These are phyloP conservation scores for Trichoderma polysporum DNA, from an alignment of 2,329 filamentous ascomycete species.

Conservation along the genomic window DNA sequence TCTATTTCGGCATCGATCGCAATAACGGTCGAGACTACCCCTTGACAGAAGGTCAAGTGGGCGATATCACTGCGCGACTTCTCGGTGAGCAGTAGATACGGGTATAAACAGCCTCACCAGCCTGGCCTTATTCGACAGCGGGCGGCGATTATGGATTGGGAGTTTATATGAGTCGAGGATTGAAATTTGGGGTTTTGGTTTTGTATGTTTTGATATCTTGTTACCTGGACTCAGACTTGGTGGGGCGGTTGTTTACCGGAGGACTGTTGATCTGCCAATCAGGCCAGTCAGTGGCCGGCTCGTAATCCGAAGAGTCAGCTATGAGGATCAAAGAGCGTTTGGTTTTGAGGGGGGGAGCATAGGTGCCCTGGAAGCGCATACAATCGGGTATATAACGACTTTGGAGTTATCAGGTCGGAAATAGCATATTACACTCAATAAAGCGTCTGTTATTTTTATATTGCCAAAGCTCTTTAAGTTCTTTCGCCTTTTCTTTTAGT, in stretches of 20 bases:
- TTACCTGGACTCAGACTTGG: neutral
- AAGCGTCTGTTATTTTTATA: neutral
- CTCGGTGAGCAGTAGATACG: constrained; percentile 67
- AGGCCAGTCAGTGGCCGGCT: neutral
- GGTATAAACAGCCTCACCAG: neutral
- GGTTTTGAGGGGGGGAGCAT: neutral
- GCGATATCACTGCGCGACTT: constrained; percentile 81
- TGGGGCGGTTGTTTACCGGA: neutral
- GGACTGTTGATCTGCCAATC: neutral
- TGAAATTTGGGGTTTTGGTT: neutral
- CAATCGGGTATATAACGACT: neutral
- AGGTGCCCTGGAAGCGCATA: neutral
- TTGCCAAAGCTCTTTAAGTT: neutral
- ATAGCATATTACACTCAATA: constrained; percentile 12
- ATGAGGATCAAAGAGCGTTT: neutral
- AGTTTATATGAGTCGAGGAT: neutral
- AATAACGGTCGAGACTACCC: constrained; percentile 78
- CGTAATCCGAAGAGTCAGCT: neutral
- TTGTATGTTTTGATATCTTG: neutral
- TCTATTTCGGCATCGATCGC: constrained; percentile 75
- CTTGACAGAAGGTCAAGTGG: constrained; percentile 86
- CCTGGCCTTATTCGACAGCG: neutral
- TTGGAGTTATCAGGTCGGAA: constrained; percentile 7
- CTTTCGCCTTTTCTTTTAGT: neutral
- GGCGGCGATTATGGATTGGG: neutral